Base-by-base conservation (phyloP, 179 eudicot species). In the Patellifolia procumbens region DNA sequence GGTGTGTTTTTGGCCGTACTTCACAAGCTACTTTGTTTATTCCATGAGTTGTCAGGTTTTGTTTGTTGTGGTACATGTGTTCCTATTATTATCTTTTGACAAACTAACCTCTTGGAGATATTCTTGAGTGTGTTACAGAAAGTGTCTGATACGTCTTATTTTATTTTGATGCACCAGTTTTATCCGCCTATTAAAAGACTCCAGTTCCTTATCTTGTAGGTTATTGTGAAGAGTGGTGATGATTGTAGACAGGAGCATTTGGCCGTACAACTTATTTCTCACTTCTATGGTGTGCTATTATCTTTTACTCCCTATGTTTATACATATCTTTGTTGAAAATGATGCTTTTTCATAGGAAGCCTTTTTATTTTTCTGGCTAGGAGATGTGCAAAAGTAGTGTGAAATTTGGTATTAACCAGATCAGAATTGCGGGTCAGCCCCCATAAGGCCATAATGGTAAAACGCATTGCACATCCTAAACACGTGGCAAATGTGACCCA, bases 221-320 rank as follows among this genome's bases (percentile, higher is more conserved):
- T 90, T 59, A 95, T 95, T 70, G 99, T 95, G 76, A 95, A 95
- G 88, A 95, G 99, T 81, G 99, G 99, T 55, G 99, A 95, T 90
- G 97, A 93, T 84, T 95, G 99, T 81, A 85, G 97, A 79, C 99
- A 95, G 88, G 99, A 95, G 79, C 99, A 95, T 88, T 89, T 95
- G 74, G 97, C 99, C 39, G 97, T 95, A 71, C 99, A 95, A 81
- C 97, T 95, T 78, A 95, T 95, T 32, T 91, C 92, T 70, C 99
- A 95, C 86, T 95, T 95, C 76, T 95, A 91, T 73, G 97, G 99
- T 92, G 82, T 73, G 91, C 74, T 68, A 49, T 70, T 49, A 12
- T 49, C 61, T n/a, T n/a, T 29, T 46, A 46, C 24, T 6, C 67
- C 68, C 51, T 34, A 13, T 45, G 35, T 37, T 79, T 71, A 20